phyloP scores from a whole-genome alignment of 768 basidiomycete species.

The Lenzites betulinus region DNA sequence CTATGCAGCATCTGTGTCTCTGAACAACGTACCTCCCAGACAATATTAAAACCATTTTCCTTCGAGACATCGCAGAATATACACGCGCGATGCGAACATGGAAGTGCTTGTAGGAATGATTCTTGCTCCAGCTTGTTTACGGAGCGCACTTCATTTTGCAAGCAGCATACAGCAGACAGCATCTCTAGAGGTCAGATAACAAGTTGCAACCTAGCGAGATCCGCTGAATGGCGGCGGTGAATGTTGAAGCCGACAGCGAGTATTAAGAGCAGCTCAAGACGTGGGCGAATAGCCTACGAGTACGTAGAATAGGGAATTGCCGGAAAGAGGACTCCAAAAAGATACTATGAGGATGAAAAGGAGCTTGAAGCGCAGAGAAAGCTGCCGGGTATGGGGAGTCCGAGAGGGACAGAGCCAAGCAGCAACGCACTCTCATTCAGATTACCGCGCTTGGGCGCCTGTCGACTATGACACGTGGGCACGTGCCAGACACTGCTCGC shows the following conservation, averaged over 20 bases:
- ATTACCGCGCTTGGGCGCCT: conserved; percentile 1
- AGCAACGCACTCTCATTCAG: too few relatives aligned
- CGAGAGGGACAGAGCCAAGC: not conserved
- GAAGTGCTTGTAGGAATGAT: not conserved
- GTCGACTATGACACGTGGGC: not conserved
- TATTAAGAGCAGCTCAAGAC: not conserved
- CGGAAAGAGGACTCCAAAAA: not conserved
- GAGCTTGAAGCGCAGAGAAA: not conserved
- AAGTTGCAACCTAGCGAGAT: not conserved
- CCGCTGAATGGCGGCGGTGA: not conserved
- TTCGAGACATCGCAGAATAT: conserved; percentile 35
- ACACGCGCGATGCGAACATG: conserved; percentile 21
- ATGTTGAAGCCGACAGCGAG: not conserved
- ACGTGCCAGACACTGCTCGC: conserved; percentile 14
- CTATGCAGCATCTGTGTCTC: not conserved
- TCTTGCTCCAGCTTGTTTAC: conserved; percentile 7
- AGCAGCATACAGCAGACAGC: not conserved
- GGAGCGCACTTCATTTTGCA: not conserved
- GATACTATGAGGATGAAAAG: too few relatives aligned
- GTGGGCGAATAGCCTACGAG: too few relatives aligned
- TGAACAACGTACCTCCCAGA: conserved; percentile 34
- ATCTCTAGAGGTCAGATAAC: conserved; percentile 1
- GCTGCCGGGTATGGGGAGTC: not conserved
- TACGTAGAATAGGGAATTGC: not conserved
- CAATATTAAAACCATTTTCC: conserved; percentile 37